phyloP scores from a whole-genome alignment of 306 rosid genomes.

The Ormosia semicastrata region DNA sequence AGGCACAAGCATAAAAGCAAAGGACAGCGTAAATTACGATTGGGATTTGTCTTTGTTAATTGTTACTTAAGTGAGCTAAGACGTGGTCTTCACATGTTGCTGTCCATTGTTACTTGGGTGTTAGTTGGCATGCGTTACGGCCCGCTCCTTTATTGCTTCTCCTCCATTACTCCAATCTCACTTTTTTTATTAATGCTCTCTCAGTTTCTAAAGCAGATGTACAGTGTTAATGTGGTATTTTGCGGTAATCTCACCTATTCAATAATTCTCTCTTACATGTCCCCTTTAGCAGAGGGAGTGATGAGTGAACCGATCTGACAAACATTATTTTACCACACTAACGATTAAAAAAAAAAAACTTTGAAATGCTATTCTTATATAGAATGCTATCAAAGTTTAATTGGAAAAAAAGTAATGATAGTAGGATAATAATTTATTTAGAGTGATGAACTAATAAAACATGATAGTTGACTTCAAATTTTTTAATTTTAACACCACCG shows the following conservation, averaged over 20 bases:
- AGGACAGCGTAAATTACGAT: neutral
- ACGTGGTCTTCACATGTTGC: conserved; percentile 46
- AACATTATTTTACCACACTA: neutral
- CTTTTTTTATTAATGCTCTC: too few relatives aligned
- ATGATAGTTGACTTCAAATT: neutral
- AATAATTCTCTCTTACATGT: neutral
- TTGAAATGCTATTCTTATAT: neutral
- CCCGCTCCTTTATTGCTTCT: neutral
- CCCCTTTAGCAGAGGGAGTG: neutral
- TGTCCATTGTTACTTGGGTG: neutral
- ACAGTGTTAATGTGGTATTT: too few relatives aligned
- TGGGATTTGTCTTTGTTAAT: neutral
- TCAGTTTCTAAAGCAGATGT: too few relatives aligned
- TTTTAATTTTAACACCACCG: neutral
- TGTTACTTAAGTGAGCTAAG: neutral
- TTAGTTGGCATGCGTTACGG: neutral
- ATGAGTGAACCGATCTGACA: neutral
- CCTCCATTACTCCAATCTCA: too few relatives aligned
- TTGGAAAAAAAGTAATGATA: neutral
- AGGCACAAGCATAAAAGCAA: too few relatives aligned
- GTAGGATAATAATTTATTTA: too few relatives aligned
- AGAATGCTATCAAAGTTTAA: neutral
- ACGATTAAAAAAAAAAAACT: neutral
- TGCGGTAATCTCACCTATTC: neutral
- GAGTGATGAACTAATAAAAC: neutral